A percentile compares a stretch with the other conserved stretches of the same genome.
These are phyloP conservation scores for Suillus weaverae DNA, from an alignment of 768 basidiomycete genomes.

Conservation along the genomic window DNA sequence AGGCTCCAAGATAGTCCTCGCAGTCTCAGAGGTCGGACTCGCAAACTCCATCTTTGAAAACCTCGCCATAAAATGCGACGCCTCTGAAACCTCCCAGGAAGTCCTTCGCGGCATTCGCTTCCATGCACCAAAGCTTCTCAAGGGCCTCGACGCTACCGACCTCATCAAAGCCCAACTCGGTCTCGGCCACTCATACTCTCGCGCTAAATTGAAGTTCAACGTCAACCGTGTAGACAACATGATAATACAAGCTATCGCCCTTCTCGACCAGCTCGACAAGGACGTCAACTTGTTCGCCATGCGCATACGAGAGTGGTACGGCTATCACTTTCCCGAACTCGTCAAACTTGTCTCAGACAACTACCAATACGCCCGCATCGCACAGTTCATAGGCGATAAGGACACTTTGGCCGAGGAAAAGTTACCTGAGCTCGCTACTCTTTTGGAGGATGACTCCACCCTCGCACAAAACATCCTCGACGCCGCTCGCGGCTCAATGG, in stretches of 20 bases:
- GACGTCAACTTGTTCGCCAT: slow-evolving; percentile 99
- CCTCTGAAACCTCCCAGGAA: slow-evolving; percentile 77
- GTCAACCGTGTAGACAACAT: slow-evolving; percentile 97
- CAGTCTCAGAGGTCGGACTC: slow-evolving; percentile 74
- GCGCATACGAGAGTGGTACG: slow-evolving; percentile 99
- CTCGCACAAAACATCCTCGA: slow-evolving; percentile 93
- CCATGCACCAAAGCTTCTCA: slow-evolving; percentile 87
- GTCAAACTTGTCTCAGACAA: slow-evolving; percentile 92
- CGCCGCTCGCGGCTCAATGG: slow-evolving; percentile 93
- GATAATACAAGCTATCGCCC: slow-evolving; percentile 99
- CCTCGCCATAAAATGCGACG: slow-evolving; percentile 65
- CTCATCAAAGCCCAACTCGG: slow-evolving; percentile 93
- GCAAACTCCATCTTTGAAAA: slow-evolving; percentile 76
- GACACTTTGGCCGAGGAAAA: slow-evolving; percentile 76
- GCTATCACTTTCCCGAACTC: slow-evolving; percentile 98
- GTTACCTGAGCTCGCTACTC: slow-evolving; percentile 71
- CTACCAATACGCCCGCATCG: slow-evolving; percentile 86
- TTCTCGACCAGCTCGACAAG: slow-evolving; percentile 98
- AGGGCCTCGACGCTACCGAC: slow-evolving; percentile 85
- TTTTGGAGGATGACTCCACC: slow-evolving; percentile 83
- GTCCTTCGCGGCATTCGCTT: slow-evolving; percentile 90
- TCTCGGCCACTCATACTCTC: slow-evolving; percentile 95
- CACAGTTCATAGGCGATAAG: slow-evolving; percentile 89
- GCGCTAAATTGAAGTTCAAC: slow-evolving; percentile 97
- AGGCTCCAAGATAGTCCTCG: slow-evolving; percentile 68